Evolutionary conservation across 2,329 filamentous ascomycete species (phyloP), one percentile per base, ranked within the genome.

Genomic region (Verticillium isaacii): DNA sequence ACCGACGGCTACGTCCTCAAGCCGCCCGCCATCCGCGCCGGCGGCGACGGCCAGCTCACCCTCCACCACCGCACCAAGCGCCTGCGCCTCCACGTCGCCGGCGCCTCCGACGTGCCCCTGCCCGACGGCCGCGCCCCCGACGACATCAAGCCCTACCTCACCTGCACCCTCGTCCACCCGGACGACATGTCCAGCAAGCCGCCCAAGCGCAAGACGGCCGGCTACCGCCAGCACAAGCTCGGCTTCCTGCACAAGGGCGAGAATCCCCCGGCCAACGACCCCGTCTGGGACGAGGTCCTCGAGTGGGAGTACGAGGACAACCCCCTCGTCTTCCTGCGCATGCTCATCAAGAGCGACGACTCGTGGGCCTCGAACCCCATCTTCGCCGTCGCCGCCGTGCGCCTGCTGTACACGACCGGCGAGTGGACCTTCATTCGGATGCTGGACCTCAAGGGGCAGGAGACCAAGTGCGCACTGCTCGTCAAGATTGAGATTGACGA

Each of bases 261-360:
- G 60, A 87, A 86, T 64, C 83, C 87, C 2, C 80, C 82, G 0
- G 70, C 79, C 0, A 87, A 80, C 0, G 86, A 89, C 63, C 87
- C 88, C 0, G 58, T 90, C 8, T 90, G 86, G 87, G 81, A 89
- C 65, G 86, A 90, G 71, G 77, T 75, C 15, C 74, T 90, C 9
- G 85, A 88, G 68, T 90, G 88, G 88, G 84, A 87, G 63, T 90
- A 84, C 67, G 84, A 88, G 7, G 87, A 89, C 61, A 88, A 85
- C 66, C 87, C 89, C 70, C 69, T 90, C 57, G 81, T 82, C 0
- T 90, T 90, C 67, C 65, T 90, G 66, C 78, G 88, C 0, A 78
- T 90, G 62, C 75, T 89, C 52, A 80, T 90, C 73, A 90, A 90
- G 78, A 87, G 83, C 65, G 87, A 90, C 63, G 85, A 88, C 63